Base-by-base conservation (phyloP, 805 yeast species). In the Zygosaccharomyces pseudorouxii region DNA sequence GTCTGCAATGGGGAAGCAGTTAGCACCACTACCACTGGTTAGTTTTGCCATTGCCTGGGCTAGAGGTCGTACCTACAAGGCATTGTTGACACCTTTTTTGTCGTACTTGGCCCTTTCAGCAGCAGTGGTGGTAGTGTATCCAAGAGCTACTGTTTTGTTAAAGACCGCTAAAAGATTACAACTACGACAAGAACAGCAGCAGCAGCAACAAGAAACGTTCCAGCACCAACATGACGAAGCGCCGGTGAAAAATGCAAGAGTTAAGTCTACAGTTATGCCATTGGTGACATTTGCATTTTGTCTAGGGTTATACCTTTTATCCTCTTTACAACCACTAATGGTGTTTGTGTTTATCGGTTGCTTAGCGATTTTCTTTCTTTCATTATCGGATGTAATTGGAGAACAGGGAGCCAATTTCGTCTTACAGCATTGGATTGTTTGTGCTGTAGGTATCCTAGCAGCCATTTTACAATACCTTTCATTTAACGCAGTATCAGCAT, bases 381-480 rank as follows among this genome's bases (percentile, higher is more conserved):
- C 65, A 2, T 47, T 64, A 12, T 56, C 60, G 30, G 68, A 66
- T 45, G 37, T 53, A 29, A 44, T 39, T 7, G 35, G 50, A 18
- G 55, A 53, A 42, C 47, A 40, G 18, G 45, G 27, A 3, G 35
- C 38, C 8, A 42, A 36, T 27, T 20, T 47, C 22, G 47, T 53
- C 18, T 36, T 58, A 16, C 50, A 59, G 38, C 53, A 52, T 36
- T 59, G 54, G 33, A 51, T 57, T n/a, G 54, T 59, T 6, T 45
- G 60, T 3, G 27, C 46, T 2, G 52, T 56, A 28, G 73, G 74
- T 2, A 11, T 60, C 1, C 59, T 69, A 48, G 59, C 74, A 2
- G 54, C 69, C 2, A 42, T 67, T 12, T 48, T 72, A 45, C 70
- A 70, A 38, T 61, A 63, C 31, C 47, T 71, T 46, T 69, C 75